Conservation (phyloP, 2,329 filamentous ascomycete genomes). For the Penicillium palitans region DNA sequence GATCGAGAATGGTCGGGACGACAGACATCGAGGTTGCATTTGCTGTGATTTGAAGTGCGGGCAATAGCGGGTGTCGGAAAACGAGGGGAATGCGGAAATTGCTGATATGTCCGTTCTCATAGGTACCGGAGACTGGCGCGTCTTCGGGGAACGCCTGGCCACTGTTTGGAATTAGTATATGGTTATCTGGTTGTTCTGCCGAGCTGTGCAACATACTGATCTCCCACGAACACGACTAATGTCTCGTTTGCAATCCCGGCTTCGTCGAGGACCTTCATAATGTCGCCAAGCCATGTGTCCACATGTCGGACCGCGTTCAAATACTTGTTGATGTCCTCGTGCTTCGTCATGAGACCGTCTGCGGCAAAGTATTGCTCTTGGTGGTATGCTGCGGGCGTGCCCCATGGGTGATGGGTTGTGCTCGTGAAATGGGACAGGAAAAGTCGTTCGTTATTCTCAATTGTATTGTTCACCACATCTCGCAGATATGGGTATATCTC, state of each 20-base stretch:
- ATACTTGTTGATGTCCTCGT: constrained; percentile 43
- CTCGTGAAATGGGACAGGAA: constrained; percentile 37
- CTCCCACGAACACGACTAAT: constrained; percentile 47
- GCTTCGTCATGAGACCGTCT: constrained; percentile 23
- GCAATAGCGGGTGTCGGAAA: constrained; percentile 48
- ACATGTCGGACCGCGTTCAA: constrained; percentile 45
- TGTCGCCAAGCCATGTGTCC: constrained; percentile 42
- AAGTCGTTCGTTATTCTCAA: constrained; percentile 27
- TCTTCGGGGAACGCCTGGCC: constrained; percentile 48
- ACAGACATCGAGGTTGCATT: constrained; percentile 47
- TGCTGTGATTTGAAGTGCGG: constrained; percentile 42
- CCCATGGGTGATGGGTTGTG: constrained; percentile 47
- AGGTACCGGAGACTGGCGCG: constrained; percentile 39
- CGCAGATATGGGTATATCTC: constrained; percentile 17
- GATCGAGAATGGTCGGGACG: constrained; percentile 49
- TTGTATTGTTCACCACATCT: constrained; percentile 36
- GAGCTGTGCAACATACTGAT: constrained; percentile 31
- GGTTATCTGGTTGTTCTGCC: not conserved
- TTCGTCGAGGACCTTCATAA: constrained; percentile 46
- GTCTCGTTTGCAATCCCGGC: constrained; percentile 48
- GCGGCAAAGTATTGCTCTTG: constrained; percentile 29
- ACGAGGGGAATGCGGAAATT: constrained; percentile 49
- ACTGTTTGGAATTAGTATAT: constrained; percentile 19
- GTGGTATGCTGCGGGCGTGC: constrained; percentile 33
- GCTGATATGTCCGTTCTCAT: constrained; percentile 47